A percentile compares a stretch with the other conserved stretches of the same genome.
These are phyloP conservation scores for Wallacemonas sp. DNA, from an alignment of 208 protist species.

Conservation along the genomic window DNA sequence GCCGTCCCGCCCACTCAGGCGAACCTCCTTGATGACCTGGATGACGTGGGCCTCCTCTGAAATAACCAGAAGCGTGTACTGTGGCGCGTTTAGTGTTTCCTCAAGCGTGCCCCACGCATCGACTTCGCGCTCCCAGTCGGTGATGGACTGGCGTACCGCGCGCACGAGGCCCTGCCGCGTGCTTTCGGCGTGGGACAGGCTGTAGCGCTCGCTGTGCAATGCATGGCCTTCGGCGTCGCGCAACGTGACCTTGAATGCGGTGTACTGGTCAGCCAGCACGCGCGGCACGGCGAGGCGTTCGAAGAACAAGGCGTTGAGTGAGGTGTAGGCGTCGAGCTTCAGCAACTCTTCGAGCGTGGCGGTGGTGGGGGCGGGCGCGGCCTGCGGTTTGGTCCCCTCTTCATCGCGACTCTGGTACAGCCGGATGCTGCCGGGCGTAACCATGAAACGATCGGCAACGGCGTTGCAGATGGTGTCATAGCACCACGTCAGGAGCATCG, in stretches of 20 bases:
- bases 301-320: constrained; percentile 32
- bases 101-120: constrained; percentile 38
- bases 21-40: constrained; percentile 41
- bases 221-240: constrained; percentile 46
- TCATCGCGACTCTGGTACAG: constrained; percentile 42
- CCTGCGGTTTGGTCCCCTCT: constrained; percentile 14
- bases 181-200: constrained; percentile 7
- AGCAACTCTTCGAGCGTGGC: constrained; percentile 33
- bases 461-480: constrained; percentile 57
- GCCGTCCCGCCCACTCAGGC: constrained; percentile 11
- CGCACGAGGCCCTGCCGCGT: constrained; percentile 29
- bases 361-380: neutral
- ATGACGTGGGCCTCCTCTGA: constrained; percentile 29
- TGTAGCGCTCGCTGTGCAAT: constrained; percentile 42
- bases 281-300: constrained; percentile 33
- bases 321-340: constrained; percentile 21
- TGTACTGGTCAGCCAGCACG: constrained; percentile 14
- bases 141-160: constrained; percentile 25
- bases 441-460: constrained; percentile 23
- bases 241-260: constrained; percentile 30
- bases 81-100: constrained; percentile 20
- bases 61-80: constrained; percentile 43
- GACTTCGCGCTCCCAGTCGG: constrained; percentile 24
- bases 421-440: constrained; percentile 47
- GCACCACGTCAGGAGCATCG: constrained; percentile 35